A percentile compares a stretch with the other conserved stretches of the same genome.
Evolutionary conservation across 2,329 filamentous ascomycete species (phyloP).

Genomic region (Clarireedia paspali): DNA sequence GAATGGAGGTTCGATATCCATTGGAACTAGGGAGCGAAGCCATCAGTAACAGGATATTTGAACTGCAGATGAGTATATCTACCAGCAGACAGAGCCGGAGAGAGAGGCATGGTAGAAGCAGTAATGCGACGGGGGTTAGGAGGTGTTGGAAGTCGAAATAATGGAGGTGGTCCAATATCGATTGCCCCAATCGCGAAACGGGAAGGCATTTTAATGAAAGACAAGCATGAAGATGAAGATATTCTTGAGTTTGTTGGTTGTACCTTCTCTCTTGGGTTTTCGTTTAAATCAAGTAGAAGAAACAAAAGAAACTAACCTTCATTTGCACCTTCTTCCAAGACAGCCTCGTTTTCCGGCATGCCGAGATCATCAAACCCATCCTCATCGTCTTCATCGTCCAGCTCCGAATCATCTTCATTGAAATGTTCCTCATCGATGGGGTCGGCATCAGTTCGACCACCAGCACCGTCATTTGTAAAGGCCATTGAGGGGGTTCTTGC

Average conservation of each 20-base stretch:
- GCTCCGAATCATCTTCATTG: neutral
- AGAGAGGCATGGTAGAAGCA: neutral
- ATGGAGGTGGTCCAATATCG: no score
- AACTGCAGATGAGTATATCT: neutral
- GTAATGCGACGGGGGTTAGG: no score
- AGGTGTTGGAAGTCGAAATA: no score
- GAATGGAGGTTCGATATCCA: slow-evolving; percentile 34
- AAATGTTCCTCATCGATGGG: neutral
- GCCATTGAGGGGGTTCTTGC: neutral
- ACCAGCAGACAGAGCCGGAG: neutral
- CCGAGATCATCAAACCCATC: slow-evolving; percentile 7
- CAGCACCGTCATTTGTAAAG: neutral
- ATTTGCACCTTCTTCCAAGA: slow-evolving; percentile 6
- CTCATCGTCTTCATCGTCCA: slow-evolving; percentile 6
- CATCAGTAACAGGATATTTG: slow-evolving; percentile 8
- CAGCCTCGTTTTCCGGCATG: slow-evolving; percentile 8
- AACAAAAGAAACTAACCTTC: slow-evolving; percentile 5
- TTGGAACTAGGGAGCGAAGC: slow-evolving; percentile 19
- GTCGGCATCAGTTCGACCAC: neutral
- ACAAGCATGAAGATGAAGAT: neutral
- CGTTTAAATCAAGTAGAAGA: neutral
- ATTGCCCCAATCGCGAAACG: no score
- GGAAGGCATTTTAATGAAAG: neutral
- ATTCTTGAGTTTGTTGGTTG: neutral
- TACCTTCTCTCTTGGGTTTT: no score